Percentiles rank a stretch among this genome's conserved stretches.
Conservation (phyloP, 2,329 filamentous ascomycete genomes). For the Graphium sp. region DNA sequence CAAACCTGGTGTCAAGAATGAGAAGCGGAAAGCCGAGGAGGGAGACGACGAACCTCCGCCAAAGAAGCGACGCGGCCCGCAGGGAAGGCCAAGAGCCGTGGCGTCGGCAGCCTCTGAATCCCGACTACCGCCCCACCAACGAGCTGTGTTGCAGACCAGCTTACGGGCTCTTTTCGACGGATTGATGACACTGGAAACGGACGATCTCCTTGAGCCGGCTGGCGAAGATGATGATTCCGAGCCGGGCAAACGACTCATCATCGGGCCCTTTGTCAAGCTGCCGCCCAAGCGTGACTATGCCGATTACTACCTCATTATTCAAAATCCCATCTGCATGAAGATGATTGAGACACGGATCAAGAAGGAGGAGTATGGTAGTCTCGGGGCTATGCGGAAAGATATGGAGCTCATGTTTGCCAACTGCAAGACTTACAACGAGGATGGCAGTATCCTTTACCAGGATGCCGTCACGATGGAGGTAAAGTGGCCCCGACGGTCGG, state of each 20-base stretch:
- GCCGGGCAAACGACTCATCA: constrained; percentile 58
- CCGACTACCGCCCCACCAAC: constrained; percentile 44
- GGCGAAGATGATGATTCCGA: constrained; percentile 36
- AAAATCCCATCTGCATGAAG: constrained; percentile 88
- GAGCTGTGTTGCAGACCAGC: constrained; percentile 63
- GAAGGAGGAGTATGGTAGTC: constrained; percentile 74
- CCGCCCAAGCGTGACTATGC: constrained; percentile 80
- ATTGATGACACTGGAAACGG: constrained; percentile 72
- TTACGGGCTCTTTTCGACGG: constrained; percentile 62
- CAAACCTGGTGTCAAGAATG: constrained; percentile 54
- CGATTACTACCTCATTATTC: constrained; percentile 90
- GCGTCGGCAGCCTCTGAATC: constrained; percentile 14
- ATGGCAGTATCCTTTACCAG: constrained; percentile 77
- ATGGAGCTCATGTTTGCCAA: constrained; percentile 76
- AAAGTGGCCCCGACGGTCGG: too few relatives aligned
- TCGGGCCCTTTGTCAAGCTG: constrained; percentile 84
- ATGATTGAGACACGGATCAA: constrained; percentile 91
- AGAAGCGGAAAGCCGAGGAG: constrained; percentile 80
- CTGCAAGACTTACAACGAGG: constrained; percentile 92
- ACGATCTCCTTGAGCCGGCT: constrained; percentile 41
- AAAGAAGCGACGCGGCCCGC: constrained; percentile 61
- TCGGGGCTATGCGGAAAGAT: constrained; percentile 69
- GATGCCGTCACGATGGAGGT: constrained; percentile 92
- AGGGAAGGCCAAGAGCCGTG: constrained; percentile 49
- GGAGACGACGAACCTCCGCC: constrained; percentile 61